Conservation (phyloP, 805 yeast genomes). For the Candida methanosorbosa region DNA sequence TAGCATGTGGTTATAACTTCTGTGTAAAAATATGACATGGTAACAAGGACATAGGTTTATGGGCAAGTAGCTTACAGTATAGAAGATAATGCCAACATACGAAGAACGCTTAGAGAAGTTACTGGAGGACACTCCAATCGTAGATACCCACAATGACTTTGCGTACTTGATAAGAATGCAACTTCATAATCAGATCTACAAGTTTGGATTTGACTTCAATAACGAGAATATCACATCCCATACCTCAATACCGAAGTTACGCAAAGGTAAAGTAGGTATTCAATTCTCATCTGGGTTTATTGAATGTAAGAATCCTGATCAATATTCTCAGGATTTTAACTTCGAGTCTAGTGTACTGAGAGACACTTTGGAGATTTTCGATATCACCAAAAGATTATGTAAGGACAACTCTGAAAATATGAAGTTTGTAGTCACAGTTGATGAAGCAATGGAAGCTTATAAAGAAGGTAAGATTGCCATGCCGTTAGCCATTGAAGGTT, state of each 20-base stretch:
- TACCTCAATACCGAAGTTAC: constrained; percentile 34
- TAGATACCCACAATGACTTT: constrained; percentile 47
- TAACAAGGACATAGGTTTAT: no score
- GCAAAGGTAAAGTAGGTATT: constrained; percentile 36
- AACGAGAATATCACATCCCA: constrained; percentile 28
- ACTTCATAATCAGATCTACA: constrained; percentile 32
- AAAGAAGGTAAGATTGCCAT: constrained; percentile 29
- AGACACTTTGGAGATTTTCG: constrained; percentile 48
- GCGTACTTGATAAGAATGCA: constrained; percentile 38
- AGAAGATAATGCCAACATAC: no score
- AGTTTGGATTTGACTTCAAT: no score
- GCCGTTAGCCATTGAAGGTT: constrained; percentile 45
- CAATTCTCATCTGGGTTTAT: constrained; percentile 44
- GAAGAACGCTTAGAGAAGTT: constrained; percentile 11
- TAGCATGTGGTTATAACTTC: no score
- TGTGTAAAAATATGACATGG: no score
- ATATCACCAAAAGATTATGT: constrained; percentile 37
- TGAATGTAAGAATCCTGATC: constrained; percentile 34
- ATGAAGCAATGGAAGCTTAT: constrained; percentile 31
- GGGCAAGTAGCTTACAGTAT: no score
- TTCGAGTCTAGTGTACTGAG: constrained; percentile 34
- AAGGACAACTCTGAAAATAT: constrained; percentile 30
- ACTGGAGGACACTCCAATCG: constrained; percentile 25
- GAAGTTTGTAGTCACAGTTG: constrained; percentile 30
- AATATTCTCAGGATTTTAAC: constrained; percentile 35